A percentile compares a stretch with the other conserved stretches of the same genome.
These are phyloP conservation scores for Ophioceras dolichostomum DNA, from an alignment of 2,329 filamentous ascomycete species.

Conservation along the genomic window DNA sequence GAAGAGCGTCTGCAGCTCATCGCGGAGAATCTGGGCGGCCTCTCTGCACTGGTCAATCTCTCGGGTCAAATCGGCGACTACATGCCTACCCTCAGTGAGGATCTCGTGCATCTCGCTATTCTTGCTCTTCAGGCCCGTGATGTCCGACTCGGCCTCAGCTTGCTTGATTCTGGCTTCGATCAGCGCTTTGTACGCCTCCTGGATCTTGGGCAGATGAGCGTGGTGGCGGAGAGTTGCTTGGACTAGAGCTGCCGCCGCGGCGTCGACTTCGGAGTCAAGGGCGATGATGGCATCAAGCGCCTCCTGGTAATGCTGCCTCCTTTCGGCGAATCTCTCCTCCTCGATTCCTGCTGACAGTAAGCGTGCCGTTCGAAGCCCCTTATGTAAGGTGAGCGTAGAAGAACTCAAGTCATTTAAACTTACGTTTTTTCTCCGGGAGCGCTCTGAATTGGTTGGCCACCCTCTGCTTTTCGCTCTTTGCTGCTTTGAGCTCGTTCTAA, in stretches of 20 bases:
- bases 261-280: slow-evolving; percentile 30
- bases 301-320: too few relatives aligned
- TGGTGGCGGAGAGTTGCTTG: slow-evolving; percentile 38
- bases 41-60: slow-evolving; percentile 20
- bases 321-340: too few relatives aligned
- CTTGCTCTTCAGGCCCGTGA: slow-evolving; percentile 52
- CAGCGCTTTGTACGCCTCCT: slow-evolving; percentile 47
- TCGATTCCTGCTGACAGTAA: too few relatives aligned
- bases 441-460: slow-evolving; percentile 51
- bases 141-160: slow-evolving; percentile 76
- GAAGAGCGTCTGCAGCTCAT: slow-evolving; percentile 18
- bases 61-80: too few relatives aligned
- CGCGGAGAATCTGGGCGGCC: slow-evolving; percentile 9
- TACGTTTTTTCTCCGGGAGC: slow-evolving; percentile 61
- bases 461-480: slow-evolving; percentile 58
- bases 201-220: slow-evolving; percentile 49
- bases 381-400: too few relatives aligned
- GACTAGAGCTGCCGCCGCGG: slow-evolving; percentile 41
- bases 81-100: slow-evolving; percentile 34
- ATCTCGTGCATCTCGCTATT: slow-evolving; percentile 45
- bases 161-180: slow-evolving; percentile 58
- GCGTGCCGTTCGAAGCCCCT: too few relatives aligned
- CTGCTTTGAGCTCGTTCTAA: slow-evolving; percentile 37
- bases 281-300: too few relatives aligned
- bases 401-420: too few relatives aligned